Conservation (phyloP, 306 rosid species). For the Rosa rugosa region DNA sequence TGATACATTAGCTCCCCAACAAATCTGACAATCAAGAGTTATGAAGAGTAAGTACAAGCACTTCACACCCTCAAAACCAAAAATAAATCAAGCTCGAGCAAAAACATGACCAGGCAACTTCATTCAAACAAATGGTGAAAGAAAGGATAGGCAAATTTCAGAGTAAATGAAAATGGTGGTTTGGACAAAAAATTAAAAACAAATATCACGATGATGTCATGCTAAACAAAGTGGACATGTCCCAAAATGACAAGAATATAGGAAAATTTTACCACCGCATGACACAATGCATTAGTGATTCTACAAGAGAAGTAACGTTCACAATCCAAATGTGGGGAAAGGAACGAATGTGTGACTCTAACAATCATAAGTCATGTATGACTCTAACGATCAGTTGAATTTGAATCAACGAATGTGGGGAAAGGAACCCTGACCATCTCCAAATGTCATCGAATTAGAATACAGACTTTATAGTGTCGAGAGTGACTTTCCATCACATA, state of each 20-base stretch:
- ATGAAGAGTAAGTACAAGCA: conserved; percentile 20
- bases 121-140: not conserved
- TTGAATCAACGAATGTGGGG: not conserved
- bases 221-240: not conserved
- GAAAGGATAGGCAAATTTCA: not conserved
- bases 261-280: not conserved
- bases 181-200: not conserved
- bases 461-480: too few species aligned
- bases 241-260: not conserved
- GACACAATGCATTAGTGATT: not conserved
- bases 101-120: not conserved
- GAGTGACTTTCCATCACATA: too few species aligned
- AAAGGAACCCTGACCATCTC: not conserved
- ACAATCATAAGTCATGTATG: not conserved
- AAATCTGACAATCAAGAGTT: conserved; percentile 40
- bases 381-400: not conserved
- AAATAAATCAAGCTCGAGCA: not conserved
- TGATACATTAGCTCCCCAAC: conserved; percentile 58
- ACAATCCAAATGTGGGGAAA: too few species aligned
- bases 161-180: too few species aligned
- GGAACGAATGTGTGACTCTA: too few species aligned
- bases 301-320: too few species aligned
- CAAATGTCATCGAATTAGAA: too few species aligned
- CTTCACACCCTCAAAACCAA: not conserved
- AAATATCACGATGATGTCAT: not conserved